These are phyloP conservation scores for Lactarius evosmus DNA, from an alignment of 768 basidiomycete genomes.

Conservation along the genomic window DNA sequence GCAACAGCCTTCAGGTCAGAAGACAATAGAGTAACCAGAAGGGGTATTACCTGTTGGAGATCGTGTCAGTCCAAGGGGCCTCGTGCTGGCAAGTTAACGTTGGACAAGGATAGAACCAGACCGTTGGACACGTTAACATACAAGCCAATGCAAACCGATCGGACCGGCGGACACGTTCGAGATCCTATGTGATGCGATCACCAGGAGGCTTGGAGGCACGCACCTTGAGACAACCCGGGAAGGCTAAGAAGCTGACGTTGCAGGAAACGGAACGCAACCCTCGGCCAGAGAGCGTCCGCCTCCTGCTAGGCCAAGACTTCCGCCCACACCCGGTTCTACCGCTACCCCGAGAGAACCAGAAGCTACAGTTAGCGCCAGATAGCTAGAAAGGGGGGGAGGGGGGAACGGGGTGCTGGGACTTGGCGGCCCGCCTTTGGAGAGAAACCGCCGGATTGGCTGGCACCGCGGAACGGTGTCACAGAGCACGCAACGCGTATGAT, in stretches of 20 bases:
- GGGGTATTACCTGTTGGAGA: not conserved
- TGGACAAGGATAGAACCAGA: not conserved
- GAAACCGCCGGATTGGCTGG: not conserved
- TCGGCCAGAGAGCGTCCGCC: slow-evolving; percentile 7
- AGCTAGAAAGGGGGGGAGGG: not conserved
- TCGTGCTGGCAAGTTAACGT: not conserved
- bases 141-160: not conserved
- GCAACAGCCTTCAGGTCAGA: not conserved
- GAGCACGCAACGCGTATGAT: not conserved
- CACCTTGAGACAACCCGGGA: not conserved
- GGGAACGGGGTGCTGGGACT: not conserved
- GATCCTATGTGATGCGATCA: not conserved
- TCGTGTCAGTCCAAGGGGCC: not conserved
- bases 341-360: too few species aligned
- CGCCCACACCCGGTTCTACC: too few species aligned
- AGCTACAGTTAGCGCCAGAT: not conserved
- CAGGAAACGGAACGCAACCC: slow-evolving; percentile 1
- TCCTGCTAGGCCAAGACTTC: not conserved
- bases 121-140: not conserved
- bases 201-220: not conserved
- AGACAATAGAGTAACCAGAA: not conserved
- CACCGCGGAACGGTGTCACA: not conserved
- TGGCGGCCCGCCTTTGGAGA: not conserved
- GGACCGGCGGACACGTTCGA: not conserved
- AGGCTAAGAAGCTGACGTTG: not conserved